A percentile compares a stretch with the other conserved stretches of the same genome.
phyloP scores from a whole-genome alignment of 129 eudicot species.

The Sambucus nigra region DNA sequence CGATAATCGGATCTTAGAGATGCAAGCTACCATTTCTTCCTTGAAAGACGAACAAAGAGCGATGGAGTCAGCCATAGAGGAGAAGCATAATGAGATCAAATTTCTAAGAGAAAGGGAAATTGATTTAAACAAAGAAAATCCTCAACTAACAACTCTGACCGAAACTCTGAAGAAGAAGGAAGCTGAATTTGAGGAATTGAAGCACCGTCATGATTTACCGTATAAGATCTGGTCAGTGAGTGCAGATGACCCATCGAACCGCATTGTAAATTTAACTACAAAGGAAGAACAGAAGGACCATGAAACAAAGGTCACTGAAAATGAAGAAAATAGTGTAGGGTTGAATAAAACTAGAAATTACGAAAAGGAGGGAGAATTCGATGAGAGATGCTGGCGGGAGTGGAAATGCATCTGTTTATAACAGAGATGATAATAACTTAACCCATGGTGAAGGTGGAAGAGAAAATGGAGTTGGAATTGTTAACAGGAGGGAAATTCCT shows the following conservation, averaged over 20 bases:
- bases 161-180: slow-evolving; percentile 26
- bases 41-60: slow-evolving; percentile 51
- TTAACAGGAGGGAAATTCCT: too few species aligned
- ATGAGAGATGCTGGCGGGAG: not conserved
- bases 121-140: slow-evolving; percentile 5
- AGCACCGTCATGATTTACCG: slow-evolving; percentile 15
- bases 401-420: slow-evolving; percentile 1
- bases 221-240: slow-evolving; percentile 26
- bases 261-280: slow-evolving; percentile 11
- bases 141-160: slow-evolving; percentile 12
- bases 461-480: not conserved
- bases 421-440: slow-evolving; percentile 1
- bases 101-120: slow-evolving; percentile 12
- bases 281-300: not conserved
- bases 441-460: slow-evolving; percentile 10
- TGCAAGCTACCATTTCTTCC: slow-evolving; percentile 67
- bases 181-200: slow-evolving; percentile 36
- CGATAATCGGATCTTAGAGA: slow-evolving; percentile 31
- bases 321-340: not conserved
- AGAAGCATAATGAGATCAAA: slow-evolving; percentile 46
- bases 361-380: not conserved
- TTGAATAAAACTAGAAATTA: not conserved
- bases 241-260: slow-evolving; percentile 25
- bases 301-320: not conserved
- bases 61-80: slow-evolving; percentile 40